Evolutionary conservation across 805 yeast species (phyloP), one percentile per base, ranked within the genome.

Genomic region (Candida khao-thaluensis): DNA sequence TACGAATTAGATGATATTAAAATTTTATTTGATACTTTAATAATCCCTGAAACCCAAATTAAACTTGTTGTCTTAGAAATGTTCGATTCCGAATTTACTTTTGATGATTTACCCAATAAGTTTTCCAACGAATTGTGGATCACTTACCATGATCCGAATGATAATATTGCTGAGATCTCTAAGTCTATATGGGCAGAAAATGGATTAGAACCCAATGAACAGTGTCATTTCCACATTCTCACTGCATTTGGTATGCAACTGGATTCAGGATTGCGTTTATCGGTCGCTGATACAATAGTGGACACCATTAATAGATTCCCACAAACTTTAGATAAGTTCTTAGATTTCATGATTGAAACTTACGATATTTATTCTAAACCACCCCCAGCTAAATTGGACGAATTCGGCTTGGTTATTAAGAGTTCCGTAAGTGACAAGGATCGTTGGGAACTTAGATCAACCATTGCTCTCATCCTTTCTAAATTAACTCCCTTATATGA

Each of bases 111-210:
- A 17, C 54, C 55, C 10, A 32, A 45, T 26, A 70, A 66, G 25
- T 78, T 71, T 53, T 72, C 81, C 2, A 76, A 76, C 41, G 95
- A 90, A 57, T 62, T 93, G 16, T 90, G 85, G 79, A 79, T 93
- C 42, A 74, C 85, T 17, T 71, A 76, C 43, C 88, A 82, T 56
- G 96, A 89, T 56, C 81, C 79, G 32, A 88, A 82, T 35, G 73
- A 72, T 12, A 57, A 68, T 8, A 79, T 79, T 43, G 71, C 81
- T 4, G 82, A 77, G 17, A 52, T 82, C 12, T 96, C 97, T 0
- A 61, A 63, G 14, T 82, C 91, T 1, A 85, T 93, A 43, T 93
- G 97, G 97, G 74, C 77, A 23, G 96, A 89, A 49, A 86, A 80
- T 56, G 66, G 66, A 2, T 80, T 82, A 43, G 47, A 53, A n/a